A percentile compares a stretch with the other conserved stretches of the same genome.
Conservation (phyloP, 257 asterid genomes). For the Ilex asprella region DNA sequence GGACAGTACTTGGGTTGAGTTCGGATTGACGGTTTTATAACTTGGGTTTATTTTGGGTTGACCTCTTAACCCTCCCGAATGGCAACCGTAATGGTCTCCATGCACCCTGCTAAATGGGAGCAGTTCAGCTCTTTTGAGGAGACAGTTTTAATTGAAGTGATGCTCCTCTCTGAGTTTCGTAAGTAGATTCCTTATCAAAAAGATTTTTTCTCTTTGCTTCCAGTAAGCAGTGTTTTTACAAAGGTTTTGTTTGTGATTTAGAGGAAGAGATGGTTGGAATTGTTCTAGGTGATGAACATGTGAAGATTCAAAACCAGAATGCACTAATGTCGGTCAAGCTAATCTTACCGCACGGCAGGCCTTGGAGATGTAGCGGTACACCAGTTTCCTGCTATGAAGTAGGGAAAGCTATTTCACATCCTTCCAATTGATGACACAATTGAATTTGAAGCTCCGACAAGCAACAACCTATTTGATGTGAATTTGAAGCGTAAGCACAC, state of each 20-base stretch:
- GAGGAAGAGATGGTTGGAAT: too few species aligned
- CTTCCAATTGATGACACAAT: conserved; percentile 40
- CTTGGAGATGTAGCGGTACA: conserved; percentile 12
- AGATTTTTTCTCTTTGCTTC: too few species aligned
- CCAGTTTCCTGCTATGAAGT: conserved; percentile 41
- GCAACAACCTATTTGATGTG: conserved; percentile 37
- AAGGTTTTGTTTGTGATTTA: too few species aligned
- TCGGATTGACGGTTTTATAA: too few species aligned
- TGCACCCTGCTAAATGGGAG: conserved; percentile 41
- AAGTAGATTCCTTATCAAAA: too few species aligned
- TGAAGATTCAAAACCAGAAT: background rate
- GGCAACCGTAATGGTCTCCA: too few species aligned
- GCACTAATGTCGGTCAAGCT: background rate
- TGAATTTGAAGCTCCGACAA: conserved; percentile 44
- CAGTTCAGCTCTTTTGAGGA: conserved; percentile 41
- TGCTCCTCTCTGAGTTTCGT: background rate
- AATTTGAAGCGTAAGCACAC: conserved; percentile 32
- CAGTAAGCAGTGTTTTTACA: background rate
- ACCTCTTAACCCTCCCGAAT: too few species aligned
- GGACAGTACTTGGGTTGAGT: too few species aligned
- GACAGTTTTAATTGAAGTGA: conserved; percentile 32
- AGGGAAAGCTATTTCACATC: conserved; percentile 38
- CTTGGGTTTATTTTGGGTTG: too few species aligned
- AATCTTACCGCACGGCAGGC: too few species aligned
- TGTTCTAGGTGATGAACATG: background rate